A percentile compares a stretch with the other conserved stretches of the same genome.
Conservation (phyloP, 2,329 filamentous ascomycete species). For the Scleromitrula shiraiana region DNA sequence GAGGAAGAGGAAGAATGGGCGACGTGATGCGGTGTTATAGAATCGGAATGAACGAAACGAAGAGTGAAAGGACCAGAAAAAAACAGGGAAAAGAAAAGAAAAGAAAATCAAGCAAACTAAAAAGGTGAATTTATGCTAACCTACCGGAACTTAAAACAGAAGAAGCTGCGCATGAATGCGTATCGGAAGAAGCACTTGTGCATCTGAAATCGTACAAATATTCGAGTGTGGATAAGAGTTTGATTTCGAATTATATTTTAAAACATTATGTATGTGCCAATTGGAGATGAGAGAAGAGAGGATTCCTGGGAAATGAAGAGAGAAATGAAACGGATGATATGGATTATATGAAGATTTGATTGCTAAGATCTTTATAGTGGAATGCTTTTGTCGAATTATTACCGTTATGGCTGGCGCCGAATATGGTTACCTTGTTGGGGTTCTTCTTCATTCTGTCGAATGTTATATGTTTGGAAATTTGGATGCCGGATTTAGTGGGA, state of each 20-base stretch:
- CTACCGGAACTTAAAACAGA: conserved; percentile 28
- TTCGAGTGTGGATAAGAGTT: conserved; percentile 91
- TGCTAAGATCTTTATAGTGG: conserved; percentile 56
- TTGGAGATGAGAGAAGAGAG: not conserved
- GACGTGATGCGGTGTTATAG: no score
- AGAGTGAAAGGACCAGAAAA: no score
- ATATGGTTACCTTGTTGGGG: conserved; percentile 92
- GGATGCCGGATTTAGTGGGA: conserved; percentile 83
- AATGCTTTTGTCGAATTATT: conserved; percentile 89
- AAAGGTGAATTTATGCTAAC: conserved; percentile 5
- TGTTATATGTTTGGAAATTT: conserved; percentile 62
- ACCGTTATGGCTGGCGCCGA: conserved; percentile 93
- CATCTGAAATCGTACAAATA: conserved; percentile 97
- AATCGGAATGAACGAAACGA: no score
- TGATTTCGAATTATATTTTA: conserved; percentile 86
- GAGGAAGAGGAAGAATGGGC: no score
- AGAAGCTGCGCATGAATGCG: conserved; percentile 56
- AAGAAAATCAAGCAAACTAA: not conserved
- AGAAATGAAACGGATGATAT: not conserved
- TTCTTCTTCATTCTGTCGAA: conserved; percentile 93
- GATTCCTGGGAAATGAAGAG: no score
- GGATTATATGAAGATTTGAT: not conserved
- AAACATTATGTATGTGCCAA: conserved; percentile 74
- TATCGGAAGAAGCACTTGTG: conserved; percentile 83
- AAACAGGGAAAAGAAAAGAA: not conserved